Evolutionary conservation across 1,139 yeast genomes (phyloP).

Genomic region (Taiozyma sp.): DNA sequence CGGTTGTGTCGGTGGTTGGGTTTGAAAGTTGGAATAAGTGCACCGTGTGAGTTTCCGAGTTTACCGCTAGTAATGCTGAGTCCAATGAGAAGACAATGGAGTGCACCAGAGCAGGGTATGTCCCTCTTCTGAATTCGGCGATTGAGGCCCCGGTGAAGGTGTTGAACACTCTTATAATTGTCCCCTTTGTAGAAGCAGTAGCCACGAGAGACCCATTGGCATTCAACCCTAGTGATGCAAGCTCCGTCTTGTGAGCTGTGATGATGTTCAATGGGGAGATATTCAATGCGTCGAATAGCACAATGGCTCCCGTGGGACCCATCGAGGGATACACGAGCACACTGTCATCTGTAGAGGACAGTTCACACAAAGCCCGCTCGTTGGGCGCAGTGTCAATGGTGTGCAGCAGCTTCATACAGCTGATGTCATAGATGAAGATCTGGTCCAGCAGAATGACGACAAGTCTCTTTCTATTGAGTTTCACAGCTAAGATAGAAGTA

Average conservation of each 20-base stretch:
- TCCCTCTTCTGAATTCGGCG: slow-evolving; percentile 65
- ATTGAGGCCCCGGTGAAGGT: slow-evolving; percentile 32
- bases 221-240: slow-evolving; percentile 45
- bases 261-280: slow-evolving; percentile 52
- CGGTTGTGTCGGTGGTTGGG: neutral
- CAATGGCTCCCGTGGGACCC: slow-evolving; percentile 20
- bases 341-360: slow-evolving; percentile 46
- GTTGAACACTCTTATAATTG: slow-evolving; percentile 56
- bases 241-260: slow-evolving; percentile 52
- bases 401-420: slow-evolving; percentile 64
- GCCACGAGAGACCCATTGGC: slow-evolving; percentile 52
- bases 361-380: slow-evolving; percentile 40
- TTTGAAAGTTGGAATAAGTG: slow-evolving; percentile 50
- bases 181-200: slow-evolving; percentile 69
- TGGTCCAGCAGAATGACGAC: slow-evolving; percentile 63
- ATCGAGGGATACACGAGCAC: slow-evolving; percentile 38
- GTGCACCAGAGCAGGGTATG: slow-evolving; percentile 53
- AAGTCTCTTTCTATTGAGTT: slow-evolving; percentile 61
- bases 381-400: slow-evolving; percentile 49
- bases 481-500: slow-evolving; percentile 52
- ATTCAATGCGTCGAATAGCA: slow-evolving; percentile 55
- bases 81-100: slow-evolving; percentile 51
- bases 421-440: slow-evolving; percentile 66
- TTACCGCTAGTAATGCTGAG: slow-evolving; percentile 53
- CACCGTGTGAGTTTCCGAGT: slow-evolving; percentile 63